Evolutionary conservation across 768 basidiomycete species (phyloP), one percentile per base, ranked within the genome.

Genomic region (Mycena epipterygia): DNA sequence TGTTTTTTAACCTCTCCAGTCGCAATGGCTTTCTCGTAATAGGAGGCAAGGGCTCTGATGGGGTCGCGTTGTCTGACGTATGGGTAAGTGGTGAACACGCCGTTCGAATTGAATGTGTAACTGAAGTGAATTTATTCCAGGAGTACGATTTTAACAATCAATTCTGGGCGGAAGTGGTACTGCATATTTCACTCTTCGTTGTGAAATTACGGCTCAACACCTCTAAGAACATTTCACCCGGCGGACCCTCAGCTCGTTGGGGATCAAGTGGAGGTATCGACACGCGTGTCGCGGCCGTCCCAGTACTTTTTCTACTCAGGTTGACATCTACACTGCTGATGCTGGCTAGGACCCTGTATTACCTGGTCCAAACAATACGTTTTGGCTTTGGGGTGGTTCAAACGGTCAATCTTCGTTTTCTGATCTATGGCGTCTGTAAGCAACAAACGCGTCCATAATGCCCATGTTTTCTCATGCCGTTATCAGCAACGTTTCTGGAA

Each of bases 221-320:
- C 16, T 49, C 8, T 27, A 35, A 71, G 67, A 68, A 70, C 21
- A 73, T 92, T 5, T 83, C 88, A 14, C 77, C 87, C 23, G 85
- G 84, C 29, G 82, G 85, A 7, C 94, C 94, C 37, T 82, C 89
- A 29, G 77, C 91, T 59, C 86, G 92, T 25, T 94, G 89, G 88
- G 90, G 90, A 48, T 90, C 93, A 2, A 87, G 88, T 21, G 94
- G 94, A 55, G 94, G 94, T 1, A 91, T 89, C 44, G 94, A 95
- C 74, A 80, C 83, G 48, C 85, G 88, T n/a, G 83, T 83, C 5
- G 35, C 77, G 17, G 75, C 84, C 48, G 78, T 73, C 30, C 49
- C 72, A 42, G 71, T 72, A 48, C 27, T 30, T 49, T 14, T 19
- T 21, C 27, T 44, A 29, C 30, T 17, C 49, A 32, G 23, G 9